A percentile compares a stretch with the other conserved stretches of the same genome.
phyloP scores from a whole-genome alignment of 306 rosid species.

The Castanea sativa region DNA sequence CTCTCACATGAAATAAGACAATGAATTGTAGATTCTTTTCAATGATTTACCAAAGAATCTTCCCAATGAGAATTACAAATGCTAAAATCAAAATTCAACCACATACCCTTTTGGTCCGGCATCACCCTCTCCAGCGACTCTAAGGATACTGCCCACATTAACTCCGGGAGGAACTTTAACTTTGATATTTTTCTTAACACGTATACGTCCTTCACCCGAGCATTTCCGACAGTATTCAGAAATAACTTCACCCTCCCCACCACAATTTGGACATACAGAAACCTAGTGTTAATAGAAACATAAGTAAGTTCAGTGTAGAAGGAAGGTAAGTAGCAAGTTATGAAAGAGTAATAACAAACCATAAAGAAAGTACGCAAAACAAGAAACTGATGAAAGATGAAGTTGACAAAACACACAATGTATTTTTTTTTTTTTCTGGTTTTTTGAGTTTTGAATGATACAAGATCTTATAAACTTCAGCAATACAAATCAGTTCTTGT shows the following conservation, averaged over 20 bases:
- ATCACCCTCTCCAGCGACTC: constrained; percentile 95
- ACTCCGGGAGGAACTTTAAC: constrained; percentile 97
- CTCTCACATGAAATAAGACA: constrained; percentile 13
- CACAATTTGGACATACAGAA: constrained; percentile 86
- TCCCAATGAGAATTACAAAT: constrained; percentile 5
- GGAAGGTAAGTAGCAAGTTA: neutral
- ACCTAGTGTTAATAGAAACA: constrained; percentile 49
- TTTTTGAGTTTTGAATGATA: neutral
- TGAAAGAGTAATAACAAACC: neutral
- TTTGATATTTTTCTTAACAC: constrained; percentile 79
- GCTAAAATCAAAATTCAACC: constrained; percentile 17
- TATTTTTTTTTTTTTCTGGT: neutral
- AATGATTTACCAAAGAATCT: constrained; percentile 16
- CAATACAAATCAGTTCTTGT: neutral
- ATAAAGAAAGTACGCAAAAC: neutral
- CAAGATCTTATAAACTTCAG: neutral
- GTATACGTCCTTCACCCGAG: constrained; percentile 80
- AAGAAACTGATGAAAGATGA: neutral
- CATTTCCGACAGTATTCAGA: constrained; percentile 89
- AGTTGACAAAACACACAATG: neutral
- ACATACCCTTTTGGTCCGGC: constrained; percentile 93
- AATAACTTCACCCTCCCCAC: constrained; percentile 91
- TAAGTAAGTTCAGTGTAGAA: neutral
- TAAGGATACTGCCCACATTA: constrained; percentile 80
- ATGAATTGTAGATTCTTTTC: neutral